These are phyloP conservation scores for Fraxinus sp. DNA, from an alignment of 305 asterid species.

Conservation along the genomic window DNA sequence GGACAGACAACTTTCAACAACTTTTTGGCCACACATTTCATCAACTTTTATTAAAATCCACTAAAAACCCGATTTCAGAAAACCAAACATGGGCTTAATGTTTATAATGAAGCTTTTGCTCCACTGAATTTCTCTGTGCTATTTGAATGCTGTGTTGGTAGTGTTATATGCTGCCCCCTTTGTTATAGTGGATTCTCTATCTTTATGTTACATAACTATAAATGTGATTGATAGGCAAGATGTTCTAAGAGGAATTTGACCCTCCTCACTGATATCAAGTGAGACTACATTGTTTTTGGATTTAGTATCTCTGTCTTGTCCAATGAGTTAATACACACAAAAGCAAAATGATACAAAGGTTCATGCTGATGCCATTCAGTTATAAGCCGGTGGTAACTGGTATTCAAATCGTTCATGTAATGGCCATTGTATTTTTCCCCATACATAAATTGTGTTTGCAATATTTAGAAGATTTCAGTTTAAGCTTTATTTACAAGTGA, in stretches of 20 bases:
- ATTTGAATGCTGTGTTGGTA: background rate
- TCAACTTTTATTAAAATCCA: background rate
- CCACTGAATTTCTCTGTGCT: background rate
- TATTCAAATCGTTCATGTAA: background rate
- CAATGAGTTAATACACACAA: background rate
- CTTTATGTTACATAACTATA: background rate
- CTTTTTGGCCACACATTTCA: background rate
- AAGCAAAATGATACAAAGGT: background rate
- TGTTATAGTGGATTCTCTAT: background rate
- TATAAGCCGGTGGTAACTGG: background rate
- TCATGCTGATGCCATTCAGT: background rate
- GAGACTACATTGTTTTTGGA: background rate
- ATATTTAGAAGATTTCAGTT: background rate
- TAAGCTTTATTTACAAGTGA: background rate
- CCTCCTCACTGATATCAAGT: background rate
- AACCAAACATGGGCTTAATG: background rate
- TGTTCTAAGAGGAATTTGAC: background rate
- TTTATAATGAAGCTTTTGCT: background rate
- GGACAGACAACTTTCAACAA: background rate
- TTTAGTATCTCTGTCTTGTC: background rate
- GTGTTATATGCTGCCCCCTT: background rate
- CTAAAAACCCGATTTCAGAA: background rate
- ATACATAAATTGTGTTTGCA: background rate
- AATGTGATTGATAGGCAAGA: background rate
- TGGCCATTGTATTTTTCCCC: background rate